Evolutionary conservation across 108 stramenopile species (phyloP), one percentile per base, ranked within the genome.

Genomic region (Skeletonema menzelii): DNA sequence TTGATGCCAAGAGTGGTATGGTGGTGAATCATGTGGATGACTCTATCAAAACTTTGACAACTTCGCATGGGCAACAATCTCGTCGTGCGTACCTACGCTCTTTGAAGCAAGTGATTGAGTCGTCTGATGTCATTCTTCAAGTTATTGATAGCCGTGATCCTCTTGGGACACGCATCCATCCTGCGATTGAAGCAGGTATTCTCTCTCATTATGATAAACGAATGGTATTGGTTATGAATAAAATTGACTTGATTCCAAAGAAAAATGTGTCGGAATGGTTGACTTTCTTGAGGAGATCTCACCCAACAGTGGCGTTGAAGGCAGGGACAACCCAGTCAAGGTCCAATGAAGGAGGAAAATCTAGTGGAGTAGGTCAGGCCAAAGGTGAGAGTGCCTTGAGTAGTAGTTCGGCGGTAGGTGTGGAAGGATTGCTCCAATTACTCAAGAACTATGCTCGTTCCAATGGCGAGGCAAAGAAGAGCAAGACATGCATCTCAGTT

Each of bases 91-190:
- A 97, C 83, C 78, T 98, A 34, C 84, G 90, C 7, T 94, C 97
- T 56, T 83, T 99, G 42, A 93, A 95, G 58, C 97, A 98, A 67
- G 97, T 99, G 28, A 97, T 99, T 11, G 97, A 97, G 46, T 68
- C 87, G 7, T 92, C 98, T 17, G 98, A 99, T 75, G 96, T 99
- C 6, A 84, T 99, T 42, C 86, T 99, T 61, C 96, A 99, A 72
- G 97, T 99, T 15, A 72, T 99, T 63, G 99, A 99, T 84, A 97
- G 98, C 35, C 89, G 99, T 17, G 98, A 99, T 88, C 99, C 99
- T 8, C 72, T 97, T 44, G 97, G 96, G 19, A 95, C 94, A 8
- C 80, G 97, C 10, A 91, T 95, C 68, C 91, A 93, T 75, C 82
- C 90, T 28, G 85, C 93, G 17, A 82, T 99, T 53, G 97, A 97